Evolutionary conservation across 2,329 filamentous ascomycete species (phyloP), one percentile per base, ranked within the genome.

Genomic region (Penicillium sp.): DNA sequence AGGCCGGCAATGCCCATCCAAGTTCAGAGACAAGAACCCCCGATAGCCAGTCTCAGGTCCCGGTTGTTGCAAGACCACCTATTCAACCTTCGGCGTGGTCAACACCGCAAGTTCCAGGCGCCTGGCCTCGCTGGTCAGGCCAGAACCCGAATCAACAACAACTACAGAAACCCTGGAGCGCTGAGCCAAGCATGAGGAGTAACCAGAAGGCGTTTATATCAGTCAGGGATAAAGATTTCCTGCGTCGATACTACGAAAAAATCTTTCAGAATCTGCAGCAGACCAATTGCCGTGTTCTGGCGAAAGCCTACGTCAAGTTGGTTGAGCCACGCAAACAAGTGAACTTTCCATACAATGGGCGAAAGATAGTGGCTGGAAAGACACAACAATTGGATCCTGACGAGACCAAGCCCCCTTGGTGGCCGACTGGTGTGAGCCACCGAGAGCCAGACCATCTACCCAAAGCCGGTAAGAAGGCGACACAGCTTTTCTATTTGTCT

Each of bases 271-370:
- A 67, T 16, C 54, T 72, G 18, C 69, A 72, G 46, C 70, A 72
- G 58, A 67, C 67, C n/a, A 72, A 72, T 51, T 72, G 69, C 29
- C 68, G 70, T 16, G 65, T 70, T 7, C 57, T 72, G 5, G 70
- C 70, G 13, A 72, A 72, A 43, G 70, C 70, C 40, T 72, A 69
- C 50, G 62, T 72, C 56, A 72, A 71, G 52, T 51, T 71, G n/a
- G 66, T 72, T 4, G 70, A 72, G 53, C 70, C 70, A 13, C 67
- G 70, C 29, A 72, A 72, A 34, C 70, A 72, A 52, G 70, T 70
- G 24, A 71, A 71, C 39, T 71, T 68, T 34, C 70, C 70, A 8
- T 72, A 72, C 50, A 72, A 72, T 48, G 70, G 70, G 26, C 63
- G 67, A 28, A 72, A 70, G 45, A 63, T 67, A n/a, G 61, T 71